A percentile compares a stretch with the other conserved stretches of the same genome.
Evolutionary conservation across 202 grass and related monocot species (phyloP).

Genomic region (Dendrocalamus latiflorus): DNA sequence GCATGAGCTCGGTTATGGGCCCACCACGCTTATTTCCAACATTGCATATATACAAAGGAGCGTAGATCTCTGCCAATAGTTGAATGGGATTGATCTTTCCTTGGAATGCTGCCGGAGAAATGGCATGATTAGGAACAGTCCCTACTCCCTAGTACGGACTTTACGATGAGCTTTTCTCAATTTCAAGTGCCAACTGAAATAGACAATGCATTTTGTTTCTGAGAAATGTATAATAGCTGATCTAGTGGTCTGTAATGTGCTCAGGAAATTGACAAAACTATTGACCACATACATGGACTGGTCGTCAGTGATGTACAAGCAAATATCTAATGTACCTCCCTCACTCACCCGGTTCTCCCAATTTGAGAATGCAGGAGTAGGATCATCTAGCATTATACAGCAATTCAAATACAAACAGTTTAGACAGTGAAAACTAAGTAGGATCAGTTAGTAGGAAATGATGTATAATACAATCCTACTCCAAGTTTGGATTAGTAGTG

Average conservation of each 20-base stretch:
- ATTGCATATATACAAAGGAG: neutral
- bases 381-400: neutral
- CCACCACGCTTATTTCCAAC: too few relatives aligned
- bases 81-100: neutral
- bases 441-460: neutral
- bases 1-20: too few relatives aligned
- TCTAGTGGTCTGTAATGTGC: too few relatives aligned
- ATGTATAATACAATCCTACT: neutral
- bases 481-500: neutral
- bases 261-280: neutral
- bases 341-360: neutral
- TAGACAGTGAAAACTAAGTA: neutral
- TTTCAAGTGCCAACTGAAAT: neutral
- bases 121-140: neutral
- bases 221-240: too few relatives aligned
- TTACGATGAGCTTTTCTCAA: neutral
- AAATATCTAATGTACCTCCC: neutral
- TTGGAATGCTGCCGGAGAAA: neutral
- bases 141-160: neutral
- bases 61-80: neutral
- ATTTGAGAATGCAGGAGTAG: neutral
- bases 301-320: neutral
- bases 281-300: neutral
- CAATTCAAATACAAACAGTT: neutral
- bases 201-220: too few relatives aligned